Base-by-base conservation (phyloP, 1,284 basidiomycete genomes). In the Macrocybe sp. region DNA sequence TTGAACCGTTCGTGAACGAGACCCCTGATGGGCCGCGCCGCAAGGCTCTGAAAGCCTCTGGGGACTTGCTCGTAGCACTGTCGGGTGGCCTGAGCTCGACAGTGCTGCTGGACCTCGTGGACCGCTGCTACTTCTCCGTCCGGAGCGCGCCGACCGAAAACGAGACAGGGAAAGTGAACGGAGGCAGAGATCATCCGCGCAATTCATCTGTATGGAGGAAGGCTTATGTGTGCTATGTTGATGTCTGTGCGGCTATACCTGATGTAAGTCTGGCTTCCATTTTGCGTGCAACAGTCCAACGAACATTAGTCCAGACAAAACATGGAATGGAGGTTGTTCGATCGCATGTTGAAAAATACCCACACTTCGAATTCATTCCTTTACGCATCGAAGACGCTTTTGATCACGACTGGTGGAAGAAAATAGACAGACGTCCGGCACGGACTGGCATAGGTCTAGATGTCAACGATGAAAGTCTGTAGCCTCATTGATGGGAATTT, bases 81-180 rank as follows among this genome's bases (percentile, higher is more conserved):
- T 90, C 88, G 31, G 88, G 89, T 7, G 87, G 88, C 2, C 68
- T 88, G 0, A 83, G 83, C 3, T 88, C 88, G 0, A 78, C 81
- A 0, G 72, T 87, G 1, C 69, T 89, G 4, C 68, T 90, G n/a
- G 83, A 89, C 59, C 66, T 89, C 22, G 68, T 89, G 1, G 66
- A 79, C 34, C 70, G 70, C 52, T 75, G 72, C n/a, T 90, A 89
- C 61, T 76, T 85, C 44, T 58, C 69, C 1, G 62, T 66, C 4
- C 51, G 50, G 14, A 52, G 62, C 7, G 57, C 54, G 12, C 40
- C 46, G 22, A 59, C 53, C 9, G 52, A 62, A 22, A 54, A 54
- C 11, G 51, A 58, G 38, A 66, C 64, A 7, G 55, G 55, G 4
- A 60, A 64, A 38, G 47, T 55, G n/a, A 75, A 68, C 58, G 81